Evolutionary conservation across 2,329 filamentous ascomycete species (phyloP).

Genomic region (Aspergillus sp.): DNA sequence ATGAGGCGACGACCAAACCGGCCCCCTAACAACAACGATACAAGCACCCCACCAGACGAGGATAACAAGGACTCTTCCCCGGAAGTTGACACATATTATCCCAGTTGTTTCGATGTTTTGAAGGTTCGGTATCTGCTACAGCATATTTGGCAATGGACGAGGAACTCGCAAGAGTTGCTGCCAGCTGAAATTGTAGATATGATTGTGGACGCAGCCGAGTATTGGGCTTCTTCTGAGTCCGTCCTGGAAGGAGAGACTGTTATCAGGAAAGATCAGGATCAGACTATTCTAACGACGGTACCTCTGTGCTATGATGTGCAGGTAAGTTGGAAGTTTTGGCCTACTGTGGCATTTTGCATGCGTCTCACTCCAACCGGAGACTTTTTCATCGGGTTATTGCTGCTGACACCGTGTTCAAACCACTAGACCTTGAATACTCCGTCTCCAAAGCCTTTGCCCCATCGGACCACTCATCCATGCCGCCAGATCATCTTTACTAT

Average conservation of each 20-base stretch:
- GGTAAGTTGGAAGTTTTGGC: constrained; percentile 11
- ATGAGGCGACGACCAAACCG: neutral
- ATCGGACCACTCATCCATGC: constrained; percentile 39
- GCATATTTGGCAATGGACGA: constrained; percentile 25
- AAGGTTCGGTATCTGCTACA: constrained; percentile 34
- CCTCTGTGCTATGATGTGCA: constrained; percentile 39
- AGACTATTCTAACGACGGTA: constrained; percentile 36
- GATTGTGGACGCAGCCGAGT: constrained; percentile 42
- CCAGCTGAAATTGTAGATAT: constrained; percentile 43
- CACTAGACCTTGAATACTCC: constrained; percentile 17
- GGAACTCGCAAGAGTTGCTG: constrained; percentile 22
- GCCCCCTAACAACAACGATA: neutral
- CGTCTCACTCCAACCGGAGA: neutral
- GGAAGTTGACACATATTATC: constrained; percentile 25
- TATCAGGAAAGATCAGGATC: constrained; percentile 36
- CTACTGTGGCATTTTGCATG: constrained; percentile 3
- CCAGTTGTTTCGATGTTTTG: constrained; percentile 35
- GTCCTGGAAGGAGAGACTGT: constrained; percentile 22
- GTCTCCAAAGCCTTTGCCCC: constrained; percentile 30
- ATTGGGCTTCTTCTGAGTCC: constrained; percentile 32
- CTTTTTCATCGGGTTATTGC: neutral
- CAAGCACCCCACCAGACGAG: neutral
- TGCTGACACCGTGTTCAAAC: neutral
- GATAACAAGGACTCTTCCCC: neutral
- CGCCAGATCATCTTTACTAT: constrained; percentile 42